phyloP scores from a whole-genome alignment of 345 rosid genomes.

The Boechera divaricarpa region DNA sequence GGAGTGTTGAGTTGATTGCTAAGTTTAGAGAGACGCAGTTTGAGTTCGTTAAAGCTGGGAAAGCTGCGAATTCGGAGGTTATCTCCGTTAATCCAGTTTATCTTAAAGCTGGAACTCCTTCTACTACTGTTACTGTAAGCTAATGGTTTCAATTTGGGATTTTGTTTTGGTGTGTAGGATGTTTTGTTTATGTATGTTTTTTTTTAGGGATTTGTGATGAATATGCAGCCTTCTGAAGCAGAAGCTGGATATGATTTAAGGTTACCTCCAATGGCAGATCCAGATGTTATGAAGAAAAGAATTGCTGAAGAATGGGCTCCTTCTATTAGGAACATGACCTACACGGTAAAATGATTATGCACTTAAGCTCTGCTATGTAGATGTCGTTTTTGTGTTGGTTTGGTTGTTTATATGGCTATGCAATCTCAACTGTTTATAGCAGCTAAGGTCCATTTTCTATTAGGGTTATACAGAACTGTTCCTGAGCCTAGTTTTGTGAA shows the following conservation, averaged over 20 bases:
- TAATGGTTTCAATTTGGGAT: background rate
- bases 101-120: conserved; percentile 78
- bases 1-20: conserved; percentile 68
- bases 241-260: conserved; percentile 89
- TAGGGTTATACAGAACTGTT: background rate
- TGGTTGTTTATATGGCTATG: background rate
- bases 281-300: conserved; percentile 61
- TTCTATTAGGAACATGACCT: conserved; percentile 72
- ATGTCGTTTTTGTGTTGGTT: background rate
- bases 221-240: conserved; percentile 94
- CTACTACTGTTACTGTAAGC: conserved; percentile 68
- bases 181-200: background rate
- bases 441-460: background rate
- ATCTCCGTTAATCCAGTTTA: conserved; percentile 87
- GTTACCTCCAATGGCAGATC: conserved; percentile 80
- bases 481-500: conserved; percentile 7
- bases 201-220: conserved; percentile 84
- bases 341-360: conserved; percentile 49
- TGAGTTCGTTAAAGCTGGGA: conserved; percentile 78
- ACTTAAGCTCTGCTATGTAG: background rate
- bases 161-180: background rate
- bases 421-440: background rate
- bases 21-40: conserved; percentile 77
- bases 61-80: conserved; percentile 69
- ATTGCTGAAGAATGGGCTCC: conserved; percentile 95